These are phyloP conservation scores for Ophiocytium majus DNA, from an alignment of 352 stramenopile genomes.

Conservation along the genomic window DNA sequence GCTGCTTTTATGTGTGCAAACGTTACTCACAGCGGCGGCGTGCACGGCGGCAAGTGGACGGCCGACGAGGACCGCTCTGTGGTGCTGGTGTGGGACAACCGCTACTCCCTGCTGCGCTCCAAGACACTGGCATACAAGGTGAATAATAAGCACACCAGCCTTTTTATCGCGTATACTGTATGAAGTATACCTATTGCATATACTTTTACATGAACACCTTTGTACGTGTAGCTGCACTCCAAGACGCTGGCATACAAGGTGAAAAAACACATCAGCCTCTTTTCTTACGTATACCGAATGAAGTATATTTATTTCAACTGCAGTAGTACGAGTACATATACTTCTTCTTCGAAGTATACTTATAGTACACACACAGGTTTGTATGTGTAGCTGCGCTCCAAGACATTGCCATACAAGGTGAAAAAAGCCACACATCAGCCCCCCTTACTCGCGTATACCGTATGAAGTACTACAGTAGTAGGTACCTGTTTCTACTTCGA, in stretches of 20 bases:
- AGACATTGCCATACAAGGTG: constrained; percentile 52
- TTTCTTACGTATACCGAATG: neutral
- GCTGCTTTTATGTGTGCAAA: no score
- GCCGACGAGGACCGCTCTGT: constrained; percentile 26
- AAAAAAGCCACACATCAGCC: no score
- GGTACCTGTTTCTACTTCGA: neutral
- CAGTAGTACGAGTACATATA: no score
- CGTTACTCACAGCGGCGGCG: constrained; percentile 27
- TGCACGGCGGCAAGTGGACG: constrained; percentile 35
- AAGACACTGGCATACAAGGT: constrained; percentile 55
- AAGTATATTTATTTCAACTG: neutral
- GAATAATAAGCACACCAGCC: neutral
- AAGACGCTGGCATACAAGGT: neutral
- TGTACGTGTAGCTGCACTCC: neutral
- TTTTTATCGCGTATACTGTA: neutral
- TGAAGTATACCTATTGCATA: neutral
- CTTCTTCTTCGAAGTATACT: no score
- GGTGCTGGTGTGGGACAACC: constrained; percentile 53
- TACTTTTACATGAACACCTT: neutral
- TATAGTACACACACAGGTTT: no score
- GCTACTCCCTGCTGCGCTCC: constrained; percentile 34
- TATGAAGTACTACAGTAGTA: neutral
- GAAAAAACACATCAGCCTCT: neutral
- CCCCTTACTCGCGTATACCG: neutral
- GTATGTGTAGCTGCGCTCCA: constrained; percentile 35